Percentiles rank a stretch among this genome's conserved stretches.
These are phyloP conservation scores for Ephemerocybe angulata DNA, from an alignment of 768 basidiomycete genomes.

Conservation along the genomic window DNA sequence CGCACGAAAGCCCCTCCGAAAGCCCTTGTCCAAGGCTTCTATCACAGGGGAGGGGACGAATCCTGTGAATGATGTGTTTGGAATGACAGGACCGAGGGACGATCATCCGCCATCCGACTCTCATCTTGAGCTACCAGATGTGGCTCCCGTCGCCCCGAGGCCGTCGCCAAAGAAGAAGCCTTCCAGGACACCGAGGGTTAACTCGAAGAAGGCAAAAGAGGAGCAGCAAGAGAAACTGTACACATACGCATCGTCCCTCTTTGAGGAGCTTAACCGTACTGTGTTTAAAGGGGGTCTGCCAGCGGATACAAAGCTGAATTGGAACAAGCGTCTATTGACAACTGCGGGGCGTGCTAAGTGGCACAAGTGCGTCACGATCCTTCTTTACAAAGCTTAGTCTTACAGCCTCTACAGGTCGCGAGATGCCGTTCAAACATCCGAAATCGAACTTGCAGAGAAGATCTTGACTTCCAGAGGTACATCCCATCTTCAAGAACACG, in stretches of 20 bases:
- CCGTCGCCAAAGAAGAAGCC: constrained; percentile 5
- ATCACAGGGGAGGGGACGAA: no score
- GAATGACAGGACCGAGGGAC: no score
- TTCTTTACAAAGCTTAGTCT: not conserved
- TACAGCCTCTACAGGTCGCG: constrained; percentile 37
- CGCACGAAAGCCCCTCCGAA: constrained; percentile 42
- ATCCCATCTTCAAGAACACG: not conserved
- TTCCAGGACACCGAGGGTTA: constrained; percentile 18
- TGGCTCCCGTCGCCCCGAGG: not conserved
- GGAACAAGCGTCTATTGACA: constrained; percentile 62
- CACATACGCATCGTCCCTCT: constrained; percentile 56
- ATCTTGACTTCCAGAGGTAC: constrained; percentile 55
- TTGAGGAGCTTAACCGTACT: constrained; percentile 51
- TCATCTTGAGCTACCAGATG: not conserved
- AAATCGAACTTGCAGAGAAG: constrained; percentile 80
- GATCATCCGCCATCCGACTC: no score
- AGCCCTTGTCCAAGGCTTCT: not conserved
- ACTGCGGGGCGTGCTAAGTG: constrained; percentile 72
- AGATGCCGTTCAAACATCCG: constrained; percentile 54
- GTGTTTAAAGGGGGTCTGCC: constrained; percentile 59
- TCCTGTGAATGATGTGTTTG: no score
- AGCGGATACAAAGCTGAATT: constrained; percentile 50
- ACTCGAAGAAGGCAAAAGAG: constrained; percentile 39
- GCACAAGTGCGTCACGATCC: constrained; percentile 40
- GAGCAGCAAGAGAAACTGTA: constrained; percentile 44